A percentile compares a stretch with the other conserved stretches of the same genome.
Conservation (phyloP, 2,329 filamentous ascomycete species). For the Domatiomyces globalis region DNA sequence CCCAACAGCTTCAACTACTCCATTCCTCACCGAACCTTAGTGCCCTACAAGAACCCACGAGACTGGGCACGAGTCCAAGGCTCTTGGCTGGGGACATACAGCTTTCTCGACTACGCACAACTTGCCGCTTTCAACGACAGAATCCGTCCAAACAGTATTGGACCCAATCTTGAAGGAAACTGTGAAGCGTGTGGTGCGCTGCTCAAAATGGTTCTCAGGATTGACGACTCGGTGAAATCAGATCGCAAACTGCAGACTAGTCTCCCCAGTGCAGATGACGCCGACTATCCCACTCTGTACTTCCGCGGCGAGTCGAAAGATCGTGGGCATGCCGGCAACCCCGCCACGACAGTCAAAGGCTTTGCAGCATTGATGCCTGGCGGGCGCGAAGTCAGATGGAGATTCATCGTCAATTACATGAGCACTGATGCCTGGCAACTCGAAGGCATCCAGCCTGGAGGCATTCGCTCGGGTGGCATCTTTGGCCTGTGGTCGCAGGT, state of each 20-base stretch:
- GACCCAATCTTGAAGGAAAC: neutral
- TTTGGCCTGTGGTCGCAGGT: slow-evolving; percentile 7
- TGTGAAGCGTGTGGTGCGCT: slow-evolving; percentile 17
- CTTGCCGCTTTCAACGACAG: slow-evolving; percentile 14
- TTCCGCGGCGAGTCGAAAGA: slow-evolving; percentile 16
- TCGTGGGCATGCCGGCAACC: slow-evolving; percentile 3
- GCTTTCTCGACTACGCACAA: slow-evolving; percentile 16
- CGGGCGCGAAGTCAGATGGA: slow-evolving; percentile 16
- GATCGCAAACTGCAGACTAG: slow-evolving; percentile 10
- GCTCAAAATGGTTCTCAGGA: slow-evolving; percentile 15
- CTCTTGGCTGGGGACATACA: slow-evolving; percentile 16
- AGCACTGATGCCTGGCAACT: slow-evolving; percentile 18
- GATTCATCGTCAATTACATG: slow-evolving; percentile 16
- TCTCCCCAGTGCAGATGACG: slow-evolving; percentile 8
- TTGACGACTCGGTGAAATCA: slow-evolving; percentile 8
- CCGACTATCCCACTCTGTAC: slow-evolving; percentile 12
- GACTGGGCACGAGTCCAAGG: slow-evolving; percentile 18
- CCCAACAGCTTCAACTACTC: slow-evolving; percentile 17
- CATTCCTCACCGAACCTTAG: slow-evolving; percentile 15
- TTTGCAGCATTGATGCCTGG: slow-evolving; percentile 11
- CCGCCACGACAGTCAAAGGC: slow-evolving; percentile 12
- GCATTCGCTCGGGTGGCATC: slow-evolving; percentile 15
- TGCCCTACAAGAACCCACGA: slow-evolving; percentile 8
- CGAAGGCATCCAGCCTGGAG: slow-evolving; percentile 18
- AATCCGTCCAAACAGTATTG: neutral